Conservation (phyloP, 257 asterid genomes). For the Solanum boliviense region DNA sequence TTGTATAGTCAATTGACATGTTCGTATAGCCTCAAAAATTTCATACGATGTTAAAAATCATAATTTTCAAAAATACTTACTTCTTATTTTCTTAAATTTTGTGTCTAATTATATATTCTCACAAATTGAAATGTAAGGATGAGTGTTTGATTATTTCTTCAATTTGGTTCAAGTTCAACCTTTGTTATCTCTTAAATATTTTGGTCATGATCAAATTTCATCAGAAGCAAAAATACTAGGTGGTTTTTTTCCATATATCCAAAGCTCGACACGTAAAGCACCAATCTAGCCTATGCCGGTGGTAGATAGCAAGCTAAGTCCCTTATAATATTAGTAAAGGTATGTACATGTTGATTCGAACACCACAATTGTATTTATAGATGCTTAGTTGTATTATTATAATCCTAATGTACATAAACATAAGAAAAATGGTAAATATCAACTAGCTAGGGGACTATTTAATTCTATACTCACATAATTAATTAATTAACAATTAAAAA, state of each 20-base stretch:
- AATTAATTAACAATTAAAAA: background rate
- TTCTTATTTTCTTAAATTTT: background rate
- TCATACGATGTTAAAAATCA: background rate
- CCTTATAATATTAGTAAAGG: too few relatives aligned
- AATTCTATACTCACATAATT: background rate
- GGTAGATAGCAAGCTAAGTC: background rate
- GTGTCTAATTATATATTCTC: background rate
- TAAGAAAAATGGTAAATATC: background rate
- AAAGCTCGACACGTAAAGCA: background rate
- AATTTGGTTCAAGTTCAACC: background rate
- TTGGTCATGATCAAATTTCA: background rate
- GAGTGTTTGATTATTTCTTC: background rate
- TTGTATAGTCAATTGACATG: background rate
- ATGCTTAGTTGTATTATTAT: background rate
- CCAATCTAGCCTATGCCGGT: background rate
- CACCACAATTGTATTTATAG: rapidly evolving
- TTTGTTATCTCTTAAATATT: background rate
- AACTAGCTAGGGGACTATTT: background rate
- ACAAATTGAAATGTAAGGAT: background rate
- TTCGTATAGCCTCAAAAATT: background rate
- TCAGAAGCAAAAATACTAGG: background rate
- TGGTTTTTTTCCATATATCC: background rate
- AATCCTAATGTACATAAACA: background rate
- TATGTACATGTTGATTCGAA: background rate
- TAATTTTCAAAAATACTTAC: background rate